phyloP scores from a whole-genome alignment of 441 rosid genomes.

The Populus hybrid region DNA sequence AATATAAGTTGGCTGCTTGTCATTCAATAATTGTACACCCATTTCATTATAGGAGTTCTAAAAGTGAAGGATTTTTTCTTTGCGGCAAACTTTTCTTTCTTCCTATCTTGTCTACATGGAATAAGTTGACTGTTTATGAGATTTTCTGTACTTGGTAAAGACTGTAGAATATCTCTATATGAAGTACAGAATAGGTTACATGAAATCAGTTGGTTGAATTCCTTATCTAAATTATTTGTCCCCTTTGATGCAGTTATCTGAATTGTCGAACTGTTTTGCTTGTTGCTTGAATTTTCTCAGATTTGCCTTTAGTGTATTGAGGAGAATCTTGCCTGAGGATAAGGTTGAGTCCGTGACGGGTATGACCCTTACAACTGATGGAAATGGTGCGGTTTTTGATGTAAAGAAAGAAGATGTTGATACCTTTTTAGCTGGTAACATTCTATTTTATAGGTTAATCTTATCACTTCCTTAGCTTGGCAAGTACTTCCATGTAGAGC shows the following conservation, averaged over 20 bases:
- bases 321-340: conserved; percentile 81
- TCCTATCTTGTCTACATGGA: not conserved
- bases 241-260: not conserved
- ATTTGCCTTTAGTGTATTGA: conserved; percentile 58
- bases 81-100: not conserved
- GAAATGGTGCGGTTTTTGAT: conserved; percentile 81
- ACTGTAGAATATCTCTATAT: not conserved
- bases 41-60: not conserved
- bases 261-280: not conserved
- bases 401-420: conserved; percentile 61
- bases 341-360: conserved; percentile 76
- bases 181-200: not conserved
- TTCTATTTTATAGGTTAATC: not conserved
- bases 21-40: not conserved
- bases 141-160: not conserved
- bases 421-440: conserved; percentile 51
- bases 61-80: not conserved
- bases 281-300: conserved; percentile 35
- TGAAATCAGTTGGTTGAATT: not conserved
- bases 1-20: not conserved
- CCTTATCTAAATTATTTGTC: not conserved
- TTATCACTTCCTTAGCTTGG: not conserved
- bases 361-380: conserved; percentile 73
- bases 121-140: not conserved
- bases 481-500: not conserved